These are phyloP conservation scores for Neurospora intermedia DNA, from an alignment of 495 filamentous ascomycete species.

Conservation along the genomic window DNA sequence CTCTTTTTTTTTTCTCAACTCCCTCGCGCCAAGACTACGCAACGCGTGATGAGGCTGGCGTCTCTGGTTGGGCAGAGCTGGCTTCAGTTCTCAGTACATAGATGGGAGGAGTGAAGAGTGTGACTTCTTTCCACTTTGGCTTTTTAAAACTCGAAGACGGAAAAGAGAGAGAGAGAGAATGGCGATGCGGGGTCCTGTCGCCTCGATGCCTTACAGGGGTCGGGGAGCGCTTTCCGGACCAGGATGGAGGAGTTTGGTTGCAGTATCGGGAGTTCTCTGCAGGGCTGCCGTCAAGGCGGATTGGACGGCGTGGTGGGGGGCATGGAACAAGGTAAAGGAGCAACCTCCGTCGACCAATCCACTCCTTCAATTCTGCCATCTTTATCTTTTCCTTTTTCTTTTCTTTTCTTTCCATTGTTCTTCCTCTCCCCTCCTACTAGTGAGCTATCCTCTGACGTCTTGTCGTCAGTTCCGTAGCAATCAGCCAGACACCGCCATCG, in stretches of 20 bases:
- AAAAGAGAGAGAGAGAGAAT: background rate
- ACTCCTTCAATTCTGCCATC: background rate
- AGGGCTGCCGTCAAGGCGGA: background rate
- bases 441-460: background rate
- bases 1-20: too few species aligned
- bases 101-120: background rate
- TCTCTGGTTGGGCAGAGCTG: background rate
- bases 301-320: background rate
- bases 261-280: background rate
- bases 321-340: background rate
- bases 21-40: too few species aligned
- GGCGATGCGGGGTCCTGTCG: background rate
- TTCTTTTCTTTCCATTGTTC: too few species aligned
- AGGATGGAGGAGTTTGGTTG: background rate
- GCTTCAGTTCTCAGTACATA: too few species aligned
- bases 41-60: background rate
- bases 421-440: background rate
- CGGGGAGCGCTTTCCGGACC: background rate
- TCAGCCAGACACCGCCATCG: background rate
- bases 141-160: background rate
- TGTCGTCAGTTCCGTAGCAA: background rate
- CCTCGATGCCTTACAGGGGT: background rate
- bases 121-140: background rate
- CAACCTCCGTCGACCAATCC: background rate
- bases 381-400: background rate